Evolutionary conservation across 129 eudicot species (phyloP), one percentile per base, ranked within the genome.

Genomic region (Chrysanthemum seticuspe): DNA sequence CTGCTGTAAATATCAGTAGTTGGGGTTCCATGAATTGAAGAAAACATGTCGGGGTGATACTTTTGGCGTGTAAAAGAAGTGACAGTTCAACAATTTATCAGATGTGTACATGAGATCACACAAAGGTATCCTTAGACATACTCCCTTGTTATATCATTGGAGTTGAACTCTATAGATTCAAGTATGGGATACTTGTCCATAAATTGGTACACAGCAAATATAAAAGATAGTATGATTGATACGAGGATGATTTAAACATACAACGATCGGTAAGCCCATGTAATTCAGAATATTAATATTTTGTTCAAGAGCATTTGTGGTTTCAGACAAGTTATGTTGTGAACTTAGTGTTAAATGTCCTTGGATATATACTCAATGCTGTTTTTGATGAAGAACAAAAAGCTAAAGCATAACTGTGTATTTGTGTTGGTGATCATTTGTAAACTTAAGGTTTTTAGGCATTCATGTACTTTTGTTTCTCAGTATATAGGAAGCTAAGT

Each of bases 21-120:
- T n/a, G n/a, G n/a, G n/a, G n/a, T n/a, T n/a, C n/a, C n/a, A n/a
- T n/a, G n/a, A n/a, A n/a, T n/a, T n/a, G n/a, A n/a, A 36, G 40
- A 36, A 67, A 40, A 58, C 21, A 18, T 72, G 68, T 56, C 48
- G 29, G 48, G 50, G 12, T 70, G 56, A 58, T 72, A 36, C 9
- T 23, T 57, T 71, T 40, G 25, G 75, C n/a, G n/a, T 34, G n/a
- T 2, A 68, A 52, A 25, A 14, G 76, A 36, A 21, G n/a, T 58
- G 44, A 48, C 58, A 72, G 57, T 40, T 47, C 0, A 44, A 72
- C 45, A 50, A 13, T 21, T 72, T 3, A 57, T 56, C 29, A 70
- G 64, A 34, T 70, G 64, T 54, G 31, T 55, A 70, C 64, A 15
- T 55, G 74, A 70, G 65, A 36, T 54, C 45, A 44, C 55, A 18